Conservation (phyloP, 1,284 basidiomycete species). For the Trichosporon inkin region DNA sequence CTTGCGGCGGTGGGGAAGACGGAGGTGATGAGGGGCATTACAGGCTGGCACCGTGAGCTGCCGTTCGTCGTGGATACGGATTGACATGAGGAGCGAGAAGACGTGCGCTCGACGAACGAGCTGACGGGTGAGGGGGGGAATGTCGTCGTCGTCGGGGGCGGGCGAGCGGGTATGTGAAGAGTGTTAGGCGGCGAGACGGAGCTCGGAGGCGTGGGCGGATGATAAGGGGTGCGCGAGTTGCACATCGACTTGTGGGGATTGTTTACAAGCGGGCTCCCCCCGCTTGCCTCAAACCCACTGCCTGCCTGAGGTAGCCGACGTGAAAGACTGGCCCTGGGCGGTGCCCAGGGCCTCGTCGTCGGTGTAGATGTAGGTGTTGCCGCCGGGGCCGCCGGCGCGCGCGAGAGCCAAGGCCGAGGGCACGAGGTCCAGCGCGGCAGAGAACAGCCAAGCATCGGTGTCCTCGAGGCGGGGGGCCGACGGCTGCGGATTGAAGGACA, state of each 20-base stretch:
- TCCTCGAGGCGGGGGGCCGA: not conserved
- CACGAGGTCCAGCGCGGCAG: slow-evolving; percentile 26
- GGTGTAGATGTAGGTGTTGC: slow-evolving; percentile 43
- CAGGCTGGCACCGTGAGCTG: slow-evolving; percentile 18
- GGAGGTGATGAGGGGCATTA: slow-evolving; percentile 38
- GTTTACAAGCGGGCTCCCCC: slow-evolving; percentile 44
- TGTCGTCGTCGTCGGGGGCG: not conserved
- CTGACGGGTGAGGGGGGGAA: slow-evolving; percentile 6
- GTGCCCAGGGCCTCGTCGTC: slow-evolving; percentile 28
- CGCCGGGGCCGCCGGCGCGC: slow-evolving; percentile 42
- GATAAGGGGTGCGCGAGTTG: not conserved
- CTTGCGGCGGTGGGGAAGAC: slow-evolving; percentile 44
- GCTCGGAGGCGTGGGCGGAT: slow-evolving; percentile 12
- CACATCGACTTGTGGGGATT: not conserved
- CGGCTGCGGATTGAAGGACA: not conserved
- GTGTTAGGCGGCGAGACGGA: slow-evolving; percentile 1
- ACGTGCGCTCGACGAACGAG: not conserved
- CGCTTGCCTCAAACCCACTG: slow-evolving; percentile 53
- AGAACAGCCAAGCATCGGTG: slow-evolving; percentile 21
- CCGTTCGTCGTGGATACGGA: slow-evolving; percentile 1
- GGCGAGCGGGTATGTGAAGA: slow-evolving; percentile 8
- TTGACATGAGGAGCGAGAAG: slow-evolving; percentile 5
- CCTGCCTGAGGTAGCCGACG: slow-evolving; percentile 43
- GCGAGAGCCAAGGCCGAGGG: slow-evolving; percentile 45
- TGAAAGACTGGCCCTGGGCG: slow-evolving; percentile 29